Evolutionary conservation across 176 grass and related monocot genomes (phyloP), one percentile per base, ranked within the genome.

Genomic region (Echinochloa phyllopogon): DNA sequence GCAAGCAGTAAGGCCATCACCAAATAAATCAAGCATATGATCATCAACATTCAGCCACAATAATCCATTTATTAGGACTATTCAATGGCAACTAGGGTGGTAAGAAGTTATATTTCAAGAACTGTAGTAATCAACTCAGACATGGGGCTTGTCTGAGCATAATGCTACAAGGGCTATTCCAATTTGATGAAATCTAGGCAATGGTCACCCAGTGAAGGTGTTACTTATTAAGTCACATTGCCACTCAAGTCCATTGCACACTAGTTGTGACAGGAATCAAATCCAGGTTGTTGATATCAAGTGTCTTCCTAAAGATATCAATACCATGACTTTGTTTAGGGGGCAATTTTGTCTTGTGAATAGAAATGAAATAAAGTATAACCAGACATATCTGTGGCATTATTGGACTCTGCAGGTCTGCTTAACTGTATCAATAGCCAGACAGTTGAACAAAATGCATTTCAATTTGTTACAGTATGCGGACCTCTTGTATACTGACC

Each of bases 271-370:
- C 20, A 72, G 48, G 39, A 59, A 67, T 39, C 0, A 67, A 21
- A 37, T 43, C 18, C 69, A 66, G 33, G 70, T 38, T 87, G 15
- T 6, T 65, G 38, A 75, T 39, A 64, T 67, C 50, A 76, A 79
- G 16, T 24, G 23, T 9, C 47, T 45, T 47, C 36, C 24, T 56
- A 20, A 74, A 53, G 78, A 65, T 57, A 57, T 6, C 37, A 81
- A 33, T 74, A 57, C 11, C 49, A 66, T 43, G 49, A 75, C 24
- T 66, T 43, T 3, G 41, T 49, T 82, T 18, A 68, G 2, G 10
- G 66, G 10, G 16, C 11, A 39, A 74, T 2, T 7, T 78, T 61
- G 40, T 60, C 43, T 25, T 20, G 24, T 68, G 21, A 29, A 66
- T 13, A 10, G 7, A 38, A 57, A 81, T 67, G 42, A 47, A 48